Conservation (phyloP, 169 alveolate genomes). For the Plasmodium vinckei region DNA sequence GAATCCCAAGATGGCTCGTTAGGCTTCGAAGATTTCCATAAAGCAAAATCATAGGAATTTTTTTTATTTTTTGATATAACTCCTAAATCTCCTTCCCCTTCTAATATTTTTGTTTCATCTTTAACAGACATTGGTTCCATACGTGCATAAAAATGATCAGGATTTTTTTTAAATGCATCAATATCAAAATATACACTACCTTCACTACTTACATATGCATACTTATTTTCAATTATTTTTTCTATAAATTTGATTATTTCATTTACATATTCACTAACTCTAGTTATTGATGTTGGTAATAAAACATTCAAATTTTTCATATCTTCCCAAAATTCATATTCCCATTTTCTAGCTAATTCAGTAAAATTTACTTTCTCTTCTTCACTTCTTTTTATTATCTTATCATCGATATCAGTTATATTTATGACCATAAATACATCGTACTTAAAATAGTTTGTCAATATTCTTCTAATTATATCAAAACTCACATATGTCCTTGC, state of each 20-base stretch:
- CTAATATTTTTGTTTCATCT: slow-evolving; percentile 87
- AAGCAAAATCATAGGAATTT: slow-evolving; percentile 95
- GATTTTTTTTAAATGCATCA: slow-evolving; percentile 87
- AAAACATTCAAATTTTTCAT: slow-evolving; percentile 93
- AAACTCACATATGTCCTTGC: slow-evolving; percentile 98
- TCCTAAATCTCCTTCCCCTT: slow-evolving; percentile 95
- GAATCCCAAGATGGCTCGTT: slow-evolving; percentile 99
- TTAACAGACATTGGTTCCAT: slow-evolving; percentile 93
- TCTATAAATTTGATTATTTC: slow-evolving; percentile 94
- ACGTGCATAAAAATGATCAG: slow-evolving; percentile 93
- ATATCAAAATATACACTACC: slow-evolving; percentile 98
- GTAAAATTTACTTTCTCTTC: slow-evolving; percentile 82
- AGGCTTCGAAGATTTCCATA: slow-evolving; percentile 97
- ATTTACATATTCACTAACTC: slow-evolving; percentile 97
- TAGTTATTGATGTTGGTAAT: slow-evolving; percentile 95
- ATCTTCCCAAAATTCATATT: slow-evolving; percentile 92
- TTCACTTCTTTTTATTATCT: slow-evolving; percentile 92
- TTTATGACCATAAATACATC: slow-evolving; percentile 96
- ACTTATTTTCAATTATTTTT: slow-evolving; percentile 93
- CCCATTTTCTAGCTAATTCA: slow-evolving; percentile 94
- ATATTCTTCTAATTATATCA: slow-evolving; percentile 95
- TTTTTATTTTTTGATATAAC: slow-evolving; percentile 92
- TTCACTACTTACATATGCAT: slow-evolving; percentile 95
- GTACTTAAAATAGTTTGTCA: slow-evolving; percentile 96
- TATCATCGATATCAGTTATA: slow-evolving; percentile 99